Evolutionary conservation across 192 early-diverging fungal species (phyloP).

Genomic region (Backusella macrospora): DNA sequence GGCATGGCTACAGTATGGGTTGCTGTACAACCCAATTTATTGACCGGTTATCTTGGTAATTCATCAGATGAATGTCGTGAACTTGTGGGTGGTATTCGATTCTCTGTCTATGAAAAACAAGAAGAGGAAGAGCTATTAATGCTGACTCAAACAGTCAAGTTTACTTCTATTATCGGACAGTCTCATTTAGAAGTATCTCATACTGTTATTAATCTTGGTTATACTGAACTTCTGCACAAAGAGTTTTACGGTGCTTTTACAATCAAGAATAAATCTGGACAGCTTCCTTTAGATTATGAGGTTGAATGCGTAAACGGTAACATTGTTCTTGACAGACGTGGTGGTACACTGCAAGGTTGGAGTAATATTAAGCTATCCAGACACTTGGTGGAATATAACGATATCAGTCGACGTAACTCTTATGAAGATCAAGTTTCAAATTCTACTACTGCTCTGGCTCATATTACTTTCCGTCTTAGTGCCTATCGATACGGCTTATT

Average conservation of each 20-base stretch:
- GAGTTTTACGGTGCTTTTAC: constrained; percentile 64
- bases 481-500: constrained; percentile 62
- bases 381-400: constrained; percentile 19
- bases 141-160: constrained; percentile 75
- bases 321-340: constrained; percentile 52
- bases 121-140: constrained; percentile 51
- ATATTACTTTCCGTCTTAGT: constrained; percentile 62
- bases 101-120: constrained; percentile 62
- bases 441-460: constrained; percentile 39
- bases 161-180: constrained; percentile 78
- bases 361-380: constrained; percentile 31
- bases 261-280: constrained; percentile 69
- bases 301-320: constrained; percentile 56
- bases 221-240: constrained; percentile 46
- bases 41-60: constrained; percentile 46
- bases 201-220: constrained; percentile 69
- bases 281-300: constrained; percentile 70
- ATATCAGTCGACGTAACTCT: constrained; percentile 15
- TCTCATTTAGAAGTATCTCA: constrained; percentile 73
- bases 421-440: constrained; percentile 24
- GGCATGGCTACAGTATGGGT: constrained; percentile 69
- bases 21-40: constrained; percentile 72
- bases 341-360: constrained; percentile 60
- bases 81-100: constrained; percentile 83
- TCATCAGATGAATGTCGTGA: constrained; percentile 57